A percentile compares a stretch with the other conserved stretches of the same genome.
Conservation (phyloP, 495 filamentous ascomycete genomes). For the Astrothelium macrocarpum region DNA sequence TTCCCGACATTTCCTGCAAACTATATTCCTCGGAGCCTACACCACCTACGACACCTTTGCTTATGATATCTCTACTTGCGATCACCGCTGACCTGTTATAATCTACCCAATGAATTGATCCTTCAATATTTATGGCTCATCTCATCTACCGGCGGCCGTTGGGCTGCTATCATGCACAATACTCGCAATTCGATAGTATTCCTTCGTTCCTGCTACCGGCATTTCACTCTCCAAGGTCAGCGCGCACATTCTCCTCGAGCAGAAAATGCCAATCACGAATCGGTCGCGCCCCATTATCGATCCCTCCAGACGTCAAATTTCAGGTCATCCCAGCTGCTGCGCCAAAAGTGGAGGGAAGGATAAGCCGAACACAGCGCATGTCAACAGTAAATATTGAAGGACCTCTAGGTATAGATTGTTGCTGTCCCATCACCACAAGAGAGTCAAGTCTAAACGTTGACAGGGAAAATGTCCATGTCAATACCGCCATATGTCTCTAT, state of each 20-base stretch:
- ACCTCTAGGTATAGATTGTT: slow-evolving; percentile 51
- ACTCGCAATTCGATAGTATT: slow-evolving; percentile 35
- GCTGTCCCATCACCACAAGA: neutral
- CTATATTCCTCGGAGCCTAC: no score
- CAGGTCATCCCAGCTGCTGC: slow-evolving; percentile 46
- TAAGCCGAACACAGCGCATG: slow-evolving; percentile 45
- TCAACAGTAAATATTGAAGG: slow-evolving; percentile 61
- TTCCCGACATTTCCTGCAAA: no score
- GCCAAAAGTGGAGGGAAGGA: slow-evolving; percentile 36
- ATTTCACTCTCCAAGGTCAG: slow-evolving; percentile 40
- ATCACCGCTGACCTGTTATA: no score
- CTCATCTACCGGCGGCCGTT: slow-evolving; percentile 4
- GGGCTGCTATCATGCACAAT: neutral
- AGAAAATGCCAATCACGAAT: slow-evolving; percentile 63
- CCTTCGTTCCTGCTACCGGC: slow-evolving; percentile 69
- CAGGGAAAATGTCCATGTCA: slow-evolving; percentile 60
- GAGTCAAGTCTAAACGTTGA: neutral
- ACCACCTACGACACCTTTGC: no score
- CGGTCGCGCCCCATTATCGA: slow-evolving; percentile 66
- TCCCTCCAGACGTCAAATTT: slow-evolving; percentile 76
- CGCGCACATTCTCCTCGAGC: slow-evolving; percentile 62
- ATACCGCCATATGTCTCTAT: slow-evolving; percentile 67
- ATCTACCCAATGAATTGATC: no score
- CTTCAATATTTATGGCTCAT: no score
- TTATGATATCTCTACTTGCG: no score